A percentile compares a stretch with the other conserved stretches of the same genome.
These are phyloP conservation scores for Fusarium goolgardi DNA, from an alignment of 2,329 filamentous ascomycete genomes.

Conservation along the genomic window DNA sequence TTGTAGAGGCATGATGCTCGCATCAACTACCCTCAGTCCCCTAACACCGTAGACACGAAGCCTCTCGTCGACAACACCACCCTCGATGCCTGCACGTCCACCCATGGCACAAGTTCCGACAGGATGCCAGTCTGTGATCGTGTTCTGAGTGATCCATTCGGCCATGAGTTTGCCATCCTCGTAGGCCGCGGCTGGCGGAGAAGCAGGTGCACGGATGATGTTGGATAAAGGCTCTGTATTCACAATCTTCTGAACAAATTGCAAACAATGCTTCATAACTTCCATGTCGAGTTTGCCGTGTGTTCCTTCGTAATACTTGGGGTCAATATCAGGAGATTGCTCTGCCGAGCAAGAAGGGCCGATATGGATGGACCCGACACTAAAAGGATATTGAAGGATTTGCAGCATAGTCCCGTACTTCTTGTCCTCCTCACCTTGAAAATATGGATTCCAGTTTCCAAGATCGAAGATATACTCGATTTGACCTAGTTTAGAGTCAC, in stretches of 20 bases:
- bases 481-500: constrained; percentile 54
- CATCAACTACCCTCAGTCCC: constrained; percentile 47
- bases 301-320: constrained; percentile 55
- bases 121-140: constrained; percentile 55
- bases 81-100: constrained; percentile 45
- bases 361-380: constrained; percentile 61
- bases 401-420: constrained; percentile 62
- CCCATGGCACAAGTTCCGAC: constrained; percentile 53
- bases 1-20: constrained; percentile 49
- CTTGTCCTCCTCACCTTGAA: constrained; percentile 52
- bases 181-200: constrained; percentile 39
- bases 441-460: constrained; percentile 59
- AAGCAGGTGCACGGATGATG: constrained; percentile 51
- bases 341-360: constrained; percentile 38
- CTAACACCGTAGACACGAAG: constrained; percentile 49
- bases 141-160: constrained; percentile 48
- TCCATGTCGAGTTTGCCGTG: constrained; percentile 57
- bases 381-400: constrained; percentile 64
- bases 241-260: constrained; percentile 56
- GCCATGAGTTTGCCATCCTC: constrained; percentile 29
- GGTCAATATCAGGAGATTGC: constrained; percentile 55
- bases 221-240: constrained; percentile 52
- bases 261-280: constrained; percentile 56
- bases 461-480: constrained; percentile 63
- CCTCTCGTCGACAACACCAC: constrained; percentile 49